These are phyloP conservation scores for Suillus subluteus DNA, from an alignment of 768 basidiomycete species.

Conservation along the genomic window DNA sequence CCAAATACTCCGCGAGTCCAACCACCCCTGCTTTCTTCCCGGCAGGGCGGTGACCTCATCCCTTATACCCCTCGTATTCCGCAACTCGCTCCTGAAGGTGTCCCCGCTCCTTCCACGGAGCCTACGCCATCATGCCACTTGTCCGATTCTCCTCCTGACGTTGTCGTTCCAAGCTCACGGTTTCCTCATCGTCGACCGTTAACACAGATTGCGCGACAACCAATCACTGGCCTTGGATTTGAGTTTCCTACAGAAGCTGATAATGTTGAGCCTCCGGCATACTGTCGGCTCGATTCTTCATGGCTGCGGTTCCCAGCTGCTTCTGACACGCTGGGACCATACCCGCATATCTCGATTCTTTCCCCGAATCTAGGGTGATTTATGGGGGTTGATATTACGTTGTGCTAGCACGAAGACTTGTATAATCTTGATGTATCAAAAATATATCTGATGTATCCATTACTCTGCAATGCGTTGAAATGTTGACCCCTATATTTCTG, in stretches of 20 bases:
- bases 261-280: constrained; percentile 24
- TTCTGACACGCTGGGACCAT: constrained; percentile 30
- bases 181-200: no score
- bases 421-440: neutral
- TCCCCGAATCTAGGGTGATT: neutral
- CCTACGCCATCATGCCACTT: neutral
- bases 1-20: neutral
- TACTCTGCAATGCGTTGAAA: neutral
- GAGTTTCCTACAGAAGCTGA: constrained; percentile 16
- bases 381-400: neutral
- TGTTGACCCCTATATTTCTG: neutral
- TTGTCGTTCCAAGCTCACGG: neutral
- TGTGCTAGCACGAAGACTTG: neutral
- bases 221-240: neutral
- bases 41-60: neutral
- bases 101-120: neutral
- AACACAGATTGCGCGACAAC: neutral
- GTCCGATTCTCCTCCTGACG: neutral
- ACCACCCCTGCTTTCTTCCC: no score
- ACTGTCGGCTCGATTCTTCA: constrained; percentile 32
- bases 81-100: neutral
- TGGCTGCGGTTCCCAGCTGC: constrained; percentile 23
- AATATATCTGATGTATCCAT: neutral
- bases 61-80: neutral
- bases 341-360: constrained; percentile 26